phyloP scores from a whole-genome alignment of 129 eudicot genomes.

The Pulicaria dysenterica region DNA sequence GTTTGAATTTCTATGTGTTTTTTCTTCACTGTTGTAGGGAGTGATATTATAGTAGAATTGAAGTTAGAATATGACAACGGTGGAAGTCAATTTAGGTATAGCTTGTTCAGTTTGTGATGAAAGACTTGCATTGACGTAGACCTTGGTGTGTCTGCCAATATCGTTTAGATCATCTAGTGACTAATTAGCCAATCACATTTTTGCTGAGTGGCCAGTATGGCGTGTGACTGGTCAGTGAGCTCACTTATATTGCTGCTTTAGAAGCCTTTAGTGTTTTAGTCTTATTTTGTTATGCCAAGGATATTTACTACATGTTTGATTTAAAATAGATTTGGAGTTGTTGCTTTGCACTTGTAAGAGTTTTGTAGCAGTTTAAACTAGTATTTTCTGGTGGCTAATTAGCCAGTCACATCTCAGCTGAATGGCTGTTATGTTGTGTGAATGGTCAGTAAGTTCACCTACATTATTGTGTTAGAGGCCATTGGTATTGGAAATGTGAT shows the following conservation, averaged over 20 bases:
- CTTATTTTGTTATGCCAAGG: background rate
- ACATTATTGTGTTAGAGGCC: constrained; percentile 20
- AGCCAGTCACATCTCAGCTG: constrained; percentile 30
- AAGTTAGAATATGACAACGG: no score
- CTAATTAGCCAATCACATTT: constrained; percentile 35
- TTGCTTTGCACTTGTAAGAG: no score
- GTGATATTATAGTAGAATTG: no score
- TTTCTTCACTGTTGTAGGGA: no score
- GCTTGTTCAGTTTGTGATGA: no score
- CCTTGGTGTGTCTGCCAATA: no score
- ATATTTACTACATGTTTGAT: constrained; percentile 18
- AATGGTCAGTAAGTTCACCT: constrained; percentile 36
- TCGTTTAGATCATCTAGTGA: constrained; percentile 7
- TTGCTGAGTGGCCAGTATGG: constrained; percentile 16
- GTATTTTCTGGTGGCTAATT: constrained; percentile 21
- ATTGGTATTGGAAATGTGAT: constrained; percentile 7
- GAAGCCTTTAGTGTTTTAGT: constrained; percentile 19
- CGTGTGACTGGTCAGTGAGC: constrained; percentile 38
- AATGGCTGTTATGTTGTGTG: constrained; percentile 27
- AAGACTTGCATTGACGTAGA: no score
- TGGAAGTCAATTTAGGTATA: no score
- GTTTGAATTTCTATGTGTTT: background rate
- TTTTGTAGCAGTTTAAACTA: background rate
- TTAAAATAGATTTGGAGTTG: background rate
- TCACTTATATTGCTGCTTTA: constrained; percentile 21